Base-by-base conservation (phyloP, 2,329 filamentous ascomycete species). In the Biscogniauxia marginata region DNA sequence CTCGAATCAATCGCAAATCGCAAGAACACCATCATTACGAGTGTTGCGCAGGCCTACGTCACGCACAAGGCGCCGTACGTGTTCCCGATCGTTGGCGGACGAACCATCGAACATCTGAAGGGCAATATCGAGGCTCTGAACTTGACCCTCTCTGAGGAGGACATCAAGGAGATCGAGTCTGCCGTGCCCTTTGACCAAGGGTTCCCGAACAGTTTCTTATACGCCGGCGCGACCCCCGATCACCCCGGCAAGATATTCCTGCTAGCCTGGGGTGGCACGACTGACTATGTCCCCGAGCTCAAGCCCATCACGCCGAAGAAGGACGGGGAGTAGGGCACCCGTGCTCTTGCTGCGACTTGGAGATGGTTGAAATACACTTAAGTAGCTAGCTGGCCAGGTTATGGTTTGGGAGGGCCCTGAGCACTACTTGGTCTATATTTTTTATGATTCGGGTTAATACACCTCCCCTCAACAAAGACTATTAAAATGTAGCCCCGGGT, bases 1-100 rank as follows among this genome's bases (percentile, higher is more conserved):
- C 76, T 91, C 0, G 84, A 83, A 63, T 79, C 89, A 7, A 84
- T 83, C 0, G 76, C 77, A 7, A 75, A 79, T 57, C 82, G 86
- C 62, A 79, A 80, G 1, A 74, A 79, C 52, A 83, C 65, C 1
- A 74, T 79, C 25, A 78, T 90, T 49, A 87, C 85, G 3, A 81
- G 81, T 39, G 74, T 90, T 30, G 81, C 81, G 0, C 69, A 83
- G 50, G 79, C 80, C 5, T 84, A 84, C 58, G 73, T 83, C 11
- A 69, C 76, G 63, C 68, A 74, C 59, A 84, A 84, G 72, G 71
- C 78, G 0, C 75, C 76, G 0, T 75, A 83, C 57, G 80, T 84
- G 19, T 79, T 81, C 58, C 81, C 81, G 0, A 77, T 84, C 48
- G 65, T 84, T 9, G 82, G 81, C 2, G 78, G 78, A 0, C 70